phyloP scores from a whole-genome alignment of 495 filamentous ascomycete species.

The Terfezia boudieri region DNA sequence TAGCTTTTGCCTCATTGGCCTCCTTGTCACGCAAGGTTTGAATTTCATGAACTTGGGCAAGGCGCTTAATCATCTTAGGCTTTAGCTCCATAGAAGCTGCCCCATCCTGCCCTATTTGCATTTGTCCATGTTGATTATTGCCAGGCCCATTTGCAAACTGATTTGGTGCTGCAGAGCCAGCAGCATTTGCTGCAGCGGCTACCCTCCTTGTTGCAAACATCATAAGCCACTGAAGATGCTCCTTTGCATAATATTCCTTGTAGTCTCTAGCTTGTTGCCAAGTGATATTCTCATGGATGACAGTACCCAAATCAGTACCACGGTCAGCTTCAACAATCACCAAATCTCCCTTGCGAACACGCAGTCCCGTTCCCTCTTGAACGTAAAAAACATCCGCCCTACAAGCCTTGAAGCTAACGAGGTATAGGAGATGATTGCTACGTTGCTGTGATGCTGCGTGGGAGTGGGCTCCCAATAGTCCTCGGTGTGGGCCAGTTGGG shows the following conservation, averaged over 20 bases:
- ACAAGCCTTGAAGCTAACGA: constrained; percentile 88
- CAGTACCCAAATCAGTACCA: constrained; percentile 86
- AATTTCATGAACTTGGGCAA: constrained; percentile 80
- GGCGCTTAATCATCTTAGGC: constrained; percentile 85
- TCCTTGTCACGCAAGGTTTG: constrained; percentile 76
- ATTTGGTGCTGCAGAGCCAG: constrained; percentile 20
- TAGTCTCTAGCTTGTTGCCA: constrained; percentile 65
- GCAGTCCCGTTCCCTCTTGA: constrained; percentile 79
- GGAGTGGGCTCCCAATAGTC: constrained; percentile 32
- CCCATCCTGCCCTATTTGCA: constrained; percentile 39
- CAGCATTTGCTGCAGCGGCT: constrained; percentile 29
- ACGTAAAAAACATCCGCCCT: constrained; percentile 92
- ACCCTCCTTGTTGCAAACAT: constrained; percentile 72
- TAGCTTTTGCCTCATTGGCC: constrained; percentile 91
- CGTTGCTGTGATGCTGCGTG: constrained; percentile 33
- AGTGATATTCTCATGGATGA: constrained; percentile 60
- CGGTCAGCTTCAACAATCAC: constrained; percentile 96
- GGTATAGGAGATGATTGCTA: constrained; percentile 64
- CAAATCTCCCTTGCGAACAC: constrained; percentile 71
- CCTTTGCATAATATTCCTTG: constrained; percentile 72
- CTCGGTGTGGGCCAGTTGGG: constrained; percentile 32
- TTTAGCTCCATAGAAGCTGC: constrained; percentile 56
- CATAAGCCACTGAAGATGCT: constrained; percentile 93
- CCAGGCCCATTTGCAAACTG: constrained; percentile 47
- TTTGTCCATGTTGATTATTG: constrained; percentile 19